These are phyloP conservation scores for Lachnellula cervina DNA, from an alignment of 2,329 filamentous ascomycete species.

Conservation along the genomic window DNA sequence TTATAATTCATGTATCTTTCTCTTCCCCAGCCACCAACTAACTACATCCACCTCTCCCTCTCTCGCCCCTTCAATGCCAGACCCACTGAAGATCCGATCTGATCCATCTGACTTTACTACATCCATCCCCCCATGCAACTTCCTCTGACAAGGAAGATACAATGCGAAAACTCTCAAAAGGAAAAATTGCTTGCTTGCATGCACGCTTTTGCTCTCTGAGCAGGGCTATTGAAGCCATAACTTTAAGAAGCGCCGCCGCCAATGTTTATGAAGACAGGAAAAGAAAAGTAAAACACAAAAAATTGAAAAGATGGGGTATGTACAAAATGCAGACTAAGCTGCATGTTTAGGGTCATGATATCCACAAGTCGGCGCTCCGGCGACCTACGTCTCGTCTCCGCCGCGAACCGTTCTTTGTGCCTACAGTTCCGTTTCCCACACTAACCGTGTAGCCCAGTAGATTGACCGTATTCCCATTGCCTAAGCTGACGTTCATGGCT, in stretches of 20 bases:
- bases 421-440: conserved; percentile 16
- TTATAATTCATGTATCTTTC: too few species aligned
- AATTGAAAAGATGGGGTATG: neutral
- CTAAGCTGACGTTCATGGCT: conserved; percentile 27
- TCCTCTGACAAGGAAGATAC: too few species aligned
- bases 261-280: neutral
- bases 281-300: neutral
- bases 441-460: conserved; percentile 18
- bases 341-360: neutral
- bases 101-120: too few species aligned
- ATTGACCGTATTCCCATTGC: conserved; percentile 22
- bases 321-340: neutral
- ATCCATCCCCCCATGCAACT: too few species aligned
- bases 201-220: too few species aligned
- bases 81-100: too few species aligned
- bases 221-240: too few species aligned
- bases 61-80: too few species aligned
- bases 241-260: neutral
- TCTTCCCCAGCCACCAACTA: too few species aligned
- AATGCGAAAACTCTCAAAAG: too few species aligned
- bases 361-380: neutral
- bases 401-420: neutral
- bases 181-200: too few species aligned
- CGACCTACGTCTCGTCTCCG: neutral
- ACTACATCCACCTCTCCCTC: too few species aligned